These are phyloP conservation scores for Calendula officinalis DNA, from an alignment of 129 eudicot species.

Conservation along the genomic window DNA sequence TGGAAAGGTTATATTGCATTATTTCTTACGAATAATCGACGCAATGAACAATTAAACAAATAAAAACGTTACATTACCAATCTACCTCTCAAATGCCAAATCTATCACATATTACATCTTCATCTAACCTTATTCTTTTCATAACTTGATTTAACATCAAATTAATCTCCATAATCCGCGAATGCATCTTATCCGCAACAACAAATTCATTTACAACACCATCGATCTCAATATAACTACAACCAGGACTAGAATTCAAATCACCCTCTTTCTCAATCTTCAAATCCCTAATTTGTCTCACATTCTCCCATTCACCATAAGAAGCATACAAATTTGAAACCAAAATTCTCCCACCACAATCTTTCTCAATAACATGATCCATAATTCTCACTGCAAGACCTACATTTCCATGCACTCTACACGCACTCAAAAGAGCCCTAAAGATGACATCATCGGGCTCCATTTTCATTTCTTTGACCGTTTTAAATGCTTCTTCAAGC, in stretches of 20 bases:
- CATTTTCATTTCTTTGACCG: constrained; percentile 36
- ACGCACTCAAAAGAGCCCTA: constrained; percentile 45
- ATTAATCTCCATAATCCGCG: constrained; percentile 31
- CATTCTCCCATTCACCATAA: constrained; percentile 40
- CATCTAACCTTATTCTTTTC: constrained; percentile 36
- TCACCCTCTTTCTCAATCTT: constrained; percentile 20
- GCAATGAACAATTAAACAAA: no score
- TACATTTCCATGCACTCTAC: constrained; percentile 40
- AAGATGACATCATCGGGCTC: constrained; percentile 42
- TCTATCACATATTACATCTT: not conserved
- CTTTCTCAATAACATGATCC: constrained; percentile 18
- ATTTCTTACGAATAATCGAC: no score
- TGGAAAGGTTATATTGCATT: no score
- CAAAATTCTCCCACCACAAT: constrained; percentile 30
- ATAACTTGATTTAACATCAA: constrained; percentile 35
- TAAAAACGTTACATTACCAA: no score
- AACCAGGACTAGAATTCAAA: constrained; percentile 27
- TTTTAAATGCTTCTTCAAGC: constrained; percentile 40
- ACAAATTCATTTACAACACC: constrained; percentile 41
- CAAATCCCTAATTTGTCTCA: constrained; percentile 26
- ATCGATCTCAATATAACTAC: constrained; percentile 43
- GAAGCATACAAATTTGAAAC: constrained; percentile 43
- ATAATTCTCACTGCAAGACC: constrained; percentile 34
- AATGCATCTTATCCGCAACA: constrained; percentile 44
- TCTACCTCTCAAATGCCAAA: no score